phyloP scores from a whole-genome alignment of 208 protist genomes.

The Acanthamoeba sp. region DNA sequence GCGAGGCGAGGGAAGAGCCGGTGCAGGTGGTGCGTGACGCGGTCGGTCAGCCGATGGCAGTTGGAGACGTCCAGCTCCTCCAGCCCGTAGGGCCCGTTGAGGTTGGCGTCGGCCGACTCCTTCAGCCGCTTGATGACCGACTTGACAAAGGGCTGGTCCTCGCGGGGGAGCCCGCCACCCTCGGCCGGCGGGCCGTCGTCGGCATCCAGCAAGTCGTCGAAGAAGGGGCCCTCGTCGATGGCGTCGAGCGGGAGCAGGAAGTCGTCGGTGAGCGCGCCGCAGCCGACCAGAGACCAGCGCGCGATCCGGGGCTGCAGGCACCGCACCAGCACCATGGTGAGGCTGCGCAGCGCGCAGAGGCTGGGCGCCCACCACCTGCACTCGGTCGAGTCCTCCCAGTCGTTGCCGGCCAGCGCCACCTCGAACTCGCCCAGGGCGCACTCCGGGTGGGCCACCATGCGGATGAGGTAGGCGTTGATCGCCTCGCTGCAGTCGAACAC shows the following conservation, averaged over 20 bases:
- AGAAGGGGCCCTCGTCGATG: not conserved
- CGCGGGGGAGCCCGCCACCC: not conserved
- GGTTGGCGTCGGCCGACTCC: not conserved
- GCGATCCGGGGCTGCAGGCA: not conserved
- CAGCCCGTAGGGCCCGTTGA: slow-evolving; percentile 10
- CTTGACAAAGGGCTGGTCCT: not conserved
- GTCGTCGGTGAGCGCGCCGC: slow-evolving; percentile 8
- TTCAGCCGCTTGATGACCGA: not conserved
- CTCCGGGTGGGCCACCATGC: not conserved
- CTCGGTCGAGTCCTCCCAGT: slow-evolving; percentile 1
- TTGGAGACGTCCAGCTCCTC: slow-evolving; percentile 32
- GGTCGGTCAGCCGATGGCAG: slow-evolving; percentile 4
- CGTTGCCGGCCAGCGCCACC: not conserved
- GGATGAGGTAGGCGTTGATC: not conserved
- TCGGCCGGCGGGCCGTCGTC: not conserved
- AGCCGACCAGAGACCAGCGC: not conserved
- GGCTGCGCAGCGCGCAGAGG: not conserved
- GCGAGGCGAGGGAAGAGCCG: not conserved
- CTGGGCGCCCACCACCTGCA: not conserved
- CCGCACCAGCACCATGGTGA: slow-evolving; percentile 33
- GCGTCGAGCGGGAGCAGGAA: not conserved
- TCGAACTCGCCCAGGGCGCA: not conserved
- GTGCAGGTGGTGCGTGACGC: not conserved
- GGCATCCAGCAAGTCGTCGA: not conserved
- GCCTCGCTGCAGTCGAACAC: not conserved